Percentiles rank a stretch among this genome's conserved stretches.
Conservation (phyloP, 2,329 filamentous ascomycete genomes). For the Diplodia intermedia region DNA sequence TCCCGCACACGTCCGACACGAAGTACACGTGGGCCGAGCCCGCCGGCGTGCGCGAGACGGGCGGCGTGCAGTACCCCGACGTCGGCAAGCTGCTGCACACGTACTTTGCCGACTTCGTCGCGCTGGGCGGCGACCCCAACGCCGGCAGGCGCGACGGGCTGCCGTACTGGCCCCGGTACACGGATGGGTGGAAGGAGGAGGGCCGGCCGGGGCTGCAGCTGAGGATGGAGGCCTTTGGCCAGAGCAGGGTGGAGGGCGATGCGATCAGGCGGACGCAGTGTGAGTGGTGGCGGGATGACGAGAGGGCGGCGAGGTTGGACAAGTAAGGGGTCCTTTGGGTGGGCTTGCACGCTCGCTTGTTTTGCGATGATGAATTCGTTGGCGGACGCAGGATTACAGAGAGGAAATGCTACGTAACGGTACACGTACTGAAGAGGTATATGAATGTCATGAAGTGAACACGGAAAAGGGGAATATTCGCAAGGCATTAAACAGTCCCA, state of each 20-base stretch:
- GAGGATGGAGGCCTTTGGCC: constrained; percentile 39
- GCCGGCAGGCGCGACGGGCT: not conserved
- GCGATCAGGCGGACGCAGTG: constrained; percentile 39
- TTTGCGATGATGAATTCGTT: too few relatives aligned
- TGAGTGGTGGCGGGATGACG: constrained; percentile 42
- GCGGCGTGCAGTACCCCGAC: constrained; percentile 14
- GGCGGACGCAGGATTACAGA: too few relatives aligned
- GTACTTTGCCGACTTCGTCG: constrained; percentile 17
- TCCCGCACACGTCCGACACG: constrained; percentile 19
- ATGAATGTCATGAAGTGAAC: too few relatives aligned
- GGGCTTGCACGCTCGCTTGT: not conserved
- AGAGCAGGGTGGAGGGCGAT: constrained; percentile 41
- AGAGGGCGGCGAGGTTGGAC: constrained; percentile 37
- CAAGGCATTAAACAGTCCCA: too few relatives aligned
- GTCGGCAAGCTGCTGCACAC: constrained; percentile 20
- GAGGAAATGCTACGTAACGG: too few relatives aligned
- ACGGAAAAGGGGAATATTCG: too few relatives aligned
- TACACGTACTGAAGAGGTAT: too few relatives aligned
- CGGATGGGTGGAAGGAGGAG: not conserved
- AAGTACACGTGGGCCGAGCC: constrained; percentile 26
- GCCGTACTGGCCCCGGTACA: constrained; percentile 14
- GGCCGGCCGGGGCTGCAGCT: not conserved
- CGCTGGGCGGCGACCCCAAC: constrained; percentile 14
- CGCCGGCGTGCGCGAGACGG: not conserved
- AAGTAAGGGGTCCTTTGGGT: constrained; percentile 24